These are phyloP conservation scores for Arthroderma sp. DNA, from an alignment of 2,329 filamentous ascomycete genomes.

Conservation along the genomic window DNA sequence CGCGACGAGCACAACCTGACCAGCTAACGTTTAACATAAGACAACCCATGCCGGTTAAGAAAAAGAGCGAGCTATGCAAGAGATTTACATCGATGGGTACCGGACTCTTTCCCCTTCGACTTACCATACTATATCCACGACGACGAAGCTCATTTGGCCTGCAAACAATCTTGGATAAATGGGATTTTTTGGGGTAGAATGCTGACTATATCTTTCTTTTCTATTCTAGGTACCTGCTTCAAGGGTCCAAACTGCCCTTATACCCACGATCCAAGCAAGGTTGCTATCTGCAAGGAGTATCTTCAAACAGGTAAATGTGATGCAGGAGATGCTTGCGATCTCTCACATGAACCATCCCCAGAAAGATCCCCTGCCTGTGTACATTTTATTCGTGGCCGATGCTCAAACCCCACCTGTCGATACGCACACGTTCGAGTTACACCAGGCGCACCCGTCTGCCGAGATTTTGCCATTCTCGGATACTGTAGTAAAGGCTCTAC, in stretches of 20 bases:
- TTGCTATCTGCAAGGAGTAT: slow-evolving; percentile 81
- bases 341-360: slow-evolving; percentile 74
- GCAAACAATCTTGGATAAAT: slow-evolving; percentile 2
- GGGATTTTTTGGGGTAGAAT: slow-evolving; percentile 11
- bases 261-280: slow-evolving; percentile 70
- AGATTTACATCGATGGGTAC: slow-evolving; percentile 45
- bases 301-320: slow-evolving; percentile 66
- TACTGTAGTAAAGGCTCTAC: slow-evolving; percentile 72
- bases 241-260: slow-evolving; percentile 71
- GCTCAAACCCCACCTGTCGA: slow-evolving; percentile 71
- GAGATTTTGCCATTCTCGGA: slow-evolving; percentile 69
- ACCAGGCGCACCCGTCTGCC: slow-evolving; percentile 66
- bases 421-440: slow-evolving; percentile 76
- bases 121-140: slow-evolving; percentile 8
- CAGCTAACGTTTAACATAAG: slow-evolving; percentile 14
- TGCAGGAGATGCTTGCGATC: slow-evolving; percentile 67
- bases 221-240: slow-evolving; percentile 60
- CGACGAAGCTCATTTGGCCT: slow-evolving; percentile 2
- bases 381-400: slow-evolving; percentile 81
- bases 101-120: slow-evolving; percentile 22
- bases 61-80: slow-evolving; percentile 62
- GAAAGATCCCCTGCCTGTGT: slow-evolving; percentile 78
- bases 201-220: slow-evolving; percentile 21
- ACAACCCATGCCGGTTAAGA: slow-evolving; percentile 43
- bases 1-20: background rate